Conservation (phyloP, 441 rosid species). For the Gossypium schwendimanii region DNA sequence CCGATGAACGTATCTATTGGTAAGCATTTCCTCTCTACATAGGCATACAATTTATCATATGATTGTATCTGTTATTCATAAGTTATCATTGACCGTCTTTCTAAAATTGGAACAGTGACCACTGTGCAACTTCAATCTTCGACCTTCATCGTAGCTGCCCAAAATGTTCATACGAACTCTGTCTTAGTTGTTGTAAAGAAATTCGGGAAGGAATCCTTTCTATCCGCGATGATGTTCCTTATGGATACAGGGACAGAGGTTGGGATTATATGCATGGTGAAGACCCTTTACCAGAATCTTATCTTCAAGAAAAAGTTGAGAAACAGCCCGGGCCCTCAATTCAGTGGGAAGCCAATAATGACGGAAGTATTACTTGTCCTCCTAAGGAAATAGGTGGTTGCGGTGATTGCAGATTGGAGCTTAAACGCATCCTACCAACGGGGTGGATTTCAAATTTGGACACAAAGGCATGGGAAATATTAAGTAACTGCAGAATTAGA, state of each 20-base stretch:
- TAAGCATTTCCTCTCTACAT: constrained; percentile 17
- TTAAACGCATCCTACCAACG: constrained; percentile 52
- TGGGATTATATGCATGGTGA: constrained; percentile 67
- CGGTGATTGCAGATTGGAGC: constrained; percentile 51
- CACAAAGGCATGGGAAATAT: constrained; percentile 28
- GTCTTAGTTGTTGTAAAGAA: constrained; percentile 78
- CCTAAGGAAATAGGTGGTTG: constrained; percentile 72
- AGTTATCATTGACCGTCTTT: constrained; percentile 9
- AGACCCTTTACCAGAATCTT: constrained; percentile 32
- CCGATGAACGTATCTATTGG: constrained; percentile 85
- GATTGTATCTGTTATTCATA: neutral
- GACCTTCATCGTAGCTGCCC: constrained; percentile 83
- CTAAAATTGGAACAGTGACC: constrained; percentile 44
- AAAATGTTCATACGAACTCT: constrained; percentile 68
- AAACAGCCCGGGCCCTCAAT: constrained; percentile 19
- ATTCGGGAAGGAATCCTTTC: constrained; percentile 45
- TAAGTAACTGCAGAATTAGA: constrained; percentile 20
- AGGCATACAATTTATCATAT: neutral
- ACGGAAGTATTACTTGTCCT: constrained; percentile 65
- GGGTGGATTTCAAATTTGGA: constrained; percentile 50
- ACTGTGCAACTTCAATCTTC: constrained; percentile 83
- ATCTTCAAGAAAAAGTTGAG: constrained; percentile 12
- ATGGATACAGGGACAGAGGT: constrained; percentile 44
- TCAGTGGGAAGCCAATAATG: constrained; percentile 42
- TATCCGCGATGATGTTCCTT: constrained; percentile 34